Conservation (phyloP, 2,329 filamentous ascomycete species). For the Mycosphaerelloides madeirae region DNA sequence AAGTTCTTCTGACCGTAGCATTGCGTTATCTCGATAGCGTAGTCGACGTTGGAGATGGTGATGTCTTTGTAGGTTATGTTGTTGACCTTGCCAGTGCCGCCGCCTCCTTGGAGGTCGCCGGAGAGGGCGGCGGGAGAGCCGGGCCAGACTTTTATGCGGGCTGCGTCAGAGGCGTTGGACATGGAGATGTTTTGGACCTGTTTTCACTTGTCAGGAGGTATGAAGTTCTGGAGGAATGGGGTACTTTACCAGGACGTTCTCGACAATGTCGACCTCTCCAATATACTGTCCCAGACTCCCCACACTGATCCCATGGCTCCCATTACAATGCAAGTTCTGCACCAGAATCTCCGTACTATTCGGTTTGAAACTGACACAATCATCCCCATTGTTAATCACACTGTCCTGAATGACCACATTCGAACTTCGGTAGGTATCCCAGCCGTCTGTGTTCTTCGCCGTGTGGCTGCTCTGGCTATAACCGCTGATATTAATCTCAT, state of each 20-base stretch:
- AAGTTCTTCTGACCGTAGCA: conserved; percentile 61
- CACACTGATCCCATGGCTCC: conserved; percentile 68
- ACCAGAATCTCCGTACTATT: conserved; percentile 66
- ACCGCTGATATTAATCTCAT: conserved; percentile 57
- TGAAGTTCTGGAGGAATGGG: background rate
- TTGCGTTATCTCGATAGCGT: conserved; percentile 61
- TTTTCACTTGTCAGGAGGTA: conserved; percentile 48
- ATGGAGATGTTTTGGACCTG: conserved; percentile 35
- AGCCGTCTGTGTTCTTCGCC: conserved; percentile 56
- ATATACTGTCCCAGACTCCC: conserved; percentile 66
- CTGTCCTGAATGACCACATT: conserved; percentile 61
- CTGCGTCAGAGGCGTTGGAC: conserved; percentile 53
- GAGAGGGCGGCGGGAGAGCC: conserved; percentile 52
- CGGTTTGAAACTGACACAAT: conserved; percentile 71
- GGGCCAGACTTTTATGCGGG: conserved; percentile 71
- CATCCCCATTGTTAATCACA: conserved; percentile 60
- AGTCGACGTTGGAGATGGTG: conserved; percentile 58
- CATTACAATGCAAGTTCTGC: conserved; percentile 63
- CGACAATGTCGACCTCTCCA: conserved; percentile 60
- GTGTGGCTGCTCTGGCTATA: conserved; percentile 48
- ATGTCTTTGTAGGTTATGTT: conserved; percentile 66
- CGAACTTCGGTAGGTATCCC: conserved; percentile 56
- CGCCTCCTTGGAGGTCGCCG: conserved; percentile 61
- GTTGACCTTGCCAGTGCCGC: conserved; percentile 56
- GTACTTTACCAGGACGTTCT: conserved; percentile 57